Base-by-base conservation (phyloP, 169 alveolate genomes). In the Plasmodium gaboni region DNA sequence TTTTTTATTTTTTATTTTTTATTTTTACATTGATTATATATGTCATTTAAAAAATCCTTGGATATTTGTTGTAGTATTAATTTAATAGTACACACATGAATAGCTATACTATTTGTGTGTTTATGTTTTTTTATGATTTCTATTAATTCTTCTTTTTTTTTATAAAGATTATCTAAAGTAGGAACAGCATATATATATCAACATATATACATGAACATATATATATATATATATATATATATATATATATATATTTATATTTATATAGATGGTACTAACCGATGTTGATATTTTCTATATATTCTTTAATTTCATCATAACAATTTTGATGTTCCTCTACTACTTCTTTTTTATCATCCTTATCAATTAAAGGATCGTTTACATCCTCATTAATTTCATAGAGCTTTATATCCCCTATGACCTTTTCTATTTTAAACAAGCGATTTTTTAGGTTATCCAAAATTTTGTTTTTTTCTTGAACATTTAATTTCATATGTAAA, bases 1-100 rank as follows among this genome's bases (percentile, higher is more conserved):
- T 51, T 13, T 60, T 60, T 60, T 60, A 59, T 51, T 12, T 51
- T 7, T 51, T 51, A 7, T 13, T 51, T 1, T 51, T 13, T 51
- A 10, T 51, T 2, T 51, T 51, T 51, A 76, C 89, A 76, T 50
- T 76, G 89, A 44, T 32, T 55, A 17, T 76, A 76, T 10, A 76
- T 32, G 44, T 76, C 89, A 0, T 64, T 51, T 13, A 76, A 50
- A 24, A 63, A 76, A 24, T 76, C 89, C 67, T 76, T 76, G n/a
- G 89, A 68, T 65, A 76, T 76, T 42, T 76, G 89, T 17, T 76
- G 76, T 1, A 76, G 68, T 26, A 76, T 64, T 44, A 76, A 64
- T 55, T 76, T 76, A 67, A 76, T 76, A 48, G 67, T 64, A 57
- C 89, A 76, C 10, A 76, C 65, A 68, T 76, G 89, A 8, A 76